These are phyloP conservation scores for Moelleriella libera DNA, from an alignment of 2,329 filamentous ascomycete species.

Conservation along the genomic window DNA sequence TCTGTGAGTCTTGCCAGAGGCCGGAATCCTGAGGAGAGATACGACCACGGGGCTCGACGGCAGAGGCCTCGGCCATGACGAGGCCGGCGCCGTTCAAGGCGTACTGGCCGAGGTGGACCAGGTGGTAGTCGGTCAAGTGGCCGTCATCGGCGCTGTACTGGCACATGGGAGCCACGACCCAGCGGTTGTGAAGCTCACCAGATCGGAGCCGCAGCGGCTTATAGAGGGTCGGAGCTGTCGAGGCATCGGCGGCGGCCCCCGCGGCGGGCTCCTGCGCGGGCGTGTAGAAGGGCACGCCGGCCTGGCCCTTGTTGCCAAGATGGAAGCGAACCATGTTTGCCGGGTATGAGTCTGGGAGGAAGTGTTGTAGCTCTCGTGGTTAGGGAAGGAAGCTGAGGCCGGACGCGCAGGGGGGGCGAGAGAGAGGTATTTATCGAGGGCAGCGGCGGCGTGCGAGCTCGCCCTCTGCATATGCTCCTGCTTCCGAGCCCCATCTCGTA, in stretches of 20 bases:
- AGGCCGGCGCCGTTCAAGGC: slow-evolving; percentile 62
- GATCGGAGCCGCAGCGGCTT: slow-evolving; percentile 39
- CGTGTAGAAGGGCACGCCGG: slow-evolving; percentile 36
- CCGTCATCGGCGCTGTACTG: slow-evolving; percentile 44
- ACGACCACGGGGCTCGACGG: slow-evolving; percentile 60
- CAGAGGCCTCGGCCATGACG: slow-evolving; percentile 64
- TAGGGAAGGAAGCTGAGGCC: too few relatives aligned
- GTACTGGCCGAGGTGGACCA: slow-evolving; percentile 71
- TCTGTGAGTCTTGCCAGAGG: slow-evolving; percentile 75
- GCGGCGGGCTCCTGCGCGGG: slow-evolving; percentile 36
- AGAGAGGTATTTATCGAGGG: too few relatives aligned
- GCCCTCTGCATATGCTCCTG: too few relatives aligned
- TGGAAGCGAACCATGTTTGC: slow-evolving; percentile 4
- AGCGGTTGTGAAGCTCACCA: slow-evolving; percentile 39
- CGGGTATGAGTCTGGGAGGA: neutral
- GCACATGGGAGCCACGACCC: slow-evolving; percentile 48
- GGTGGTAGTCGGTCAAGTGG: slow-evolving; percentile 57
- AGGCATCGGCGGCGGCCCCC: slow-evolving; percentile 28
- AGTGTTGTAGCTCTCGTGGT: too few relatives aligned
- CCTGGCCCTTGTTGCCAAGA: slow-evolving; percentile 22
- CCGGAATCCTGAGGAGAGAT: slow-evolving; percentile 72
- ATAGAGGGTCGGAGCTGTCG: slow-evolving; percentile 37
- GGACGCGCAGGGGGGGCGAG: too few relatives aligned
- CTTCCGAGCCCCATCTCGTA: too few relatives aligned
- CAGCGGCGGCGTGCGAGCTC: too few relatives aligned